phyloP scores from a whole-genome alignment of 164 flowering plant genomes.

The Aristolochia californica region DNA sequence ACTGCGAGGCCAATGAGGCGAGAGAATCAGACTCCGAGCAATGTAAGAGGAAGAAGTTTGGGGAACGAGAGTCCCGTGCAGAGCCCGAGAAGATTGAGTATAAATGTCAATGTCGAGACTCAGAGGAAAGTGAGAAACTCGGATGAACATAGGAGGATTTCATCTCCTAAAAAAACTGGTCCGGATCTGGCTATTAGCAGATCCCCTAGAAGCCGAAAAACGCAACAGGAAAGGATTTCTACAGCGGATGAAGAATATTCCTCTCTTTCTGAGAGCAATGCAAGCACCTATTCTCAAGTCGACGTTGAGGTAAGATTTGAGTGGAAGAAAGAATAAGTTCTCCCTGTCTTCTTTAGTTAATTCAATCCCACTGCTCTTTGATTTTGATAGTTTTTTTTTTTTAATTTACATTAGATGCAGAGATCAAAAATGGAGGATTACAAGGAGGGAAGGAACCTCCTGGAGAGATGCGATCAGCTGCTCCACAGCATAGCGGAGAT shows the following conservation, averaged over 20 bases:
- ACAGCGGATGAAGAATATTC: conserved; percentile 36
- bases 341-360: no score
- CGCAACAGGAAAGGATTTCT: conserved; percentile 13
- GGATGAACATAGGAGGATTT: conserved; percentile 23
- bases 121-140: conserved; percentile 30
- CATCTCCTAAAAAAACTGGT: conserved; percentile 30
- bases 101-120: conserved; percentile 26
- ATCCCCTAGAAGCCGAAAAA: conserved; percentile 37
- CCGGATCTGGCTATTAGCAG: conserved; percentile 29
- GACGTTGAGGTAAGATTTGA: conserved; percentile 52
- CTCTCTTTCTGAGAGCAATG: conserved; percentile 37
- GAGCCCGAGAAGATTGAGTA: conserved; percentile 28
- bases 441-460: conserved; percentile 52
- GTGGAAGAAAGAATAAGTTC: not conserved
- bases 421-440: conserved; percentile 42
- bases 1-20: conserved; percentile 26
- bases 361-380: no score
- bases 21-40: conserved; percentile 17
- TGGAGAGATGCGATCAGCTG: conserved; percentile 81
- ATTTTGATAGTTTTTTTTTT: no score
- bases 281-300: conserved; percentile 45
- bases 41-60: conserved; percentile 17
- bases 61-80: conserved; percentile 23
- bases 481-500: conserved; percentile 85
- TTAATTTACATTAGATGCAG: conserved; percentile 16